Conservation (phyloP, 208 protist genomes). For the Porcisia hertigi region DNA sequence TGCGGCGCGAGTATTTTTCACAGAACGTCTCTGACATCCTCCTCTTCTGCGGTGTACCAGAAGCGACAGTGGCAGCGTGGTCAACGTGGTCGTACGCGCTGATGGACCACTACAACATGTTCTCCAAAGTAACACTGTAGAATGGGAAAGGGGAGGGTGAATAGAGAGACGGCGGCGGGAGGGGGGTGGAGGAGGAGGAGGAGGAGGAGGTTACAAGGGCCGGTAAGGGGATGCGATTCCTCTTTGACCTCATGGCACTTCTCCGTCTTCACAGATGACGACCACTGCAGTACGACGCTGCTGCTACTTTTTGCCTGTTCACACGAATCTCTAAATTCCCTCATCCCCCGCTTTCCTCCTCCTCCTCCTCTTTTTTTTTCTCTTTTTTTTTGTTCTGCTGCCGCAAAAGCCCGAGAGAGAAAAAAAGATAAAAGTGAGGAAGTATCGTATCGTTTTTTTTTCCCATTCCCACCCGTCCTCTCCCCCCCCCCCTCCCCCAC, state of each 20-base stretch:
- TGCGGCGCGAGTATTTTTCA: conserved; percentile 86
- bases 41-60: conserved; percentile 43
- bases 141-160: background rate
- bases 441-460: background rate
- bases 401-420: background rate
- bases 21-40: conserved; percentile 70
- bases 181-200: background rate
- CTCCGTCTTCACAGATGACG: background rate
- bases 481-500: too few species aligned
- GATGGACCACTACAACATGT: conserved; percentile 89
- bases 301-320: background rate
- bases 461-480: background rate
- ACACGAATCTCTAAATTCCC: background rate
- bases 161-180: background rate
- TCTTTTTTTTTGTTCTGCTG: background rate
- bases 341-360: too few species aligned
- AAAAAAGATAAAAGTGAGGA: too few species aligned
- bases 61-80: conserved; percentile 45
- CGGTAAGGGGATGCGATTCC: background rate
- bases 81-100: conserved; percentile 61
- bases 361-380: too few species aligned
- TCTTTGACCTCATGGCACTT: background rate
- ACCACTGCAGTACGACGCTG: too few species aligned
- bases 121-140: conserved; percentile 52
- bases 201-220: background rate